phyloP scores from a whole-genome alignment of 73 alveolate genomes.

The Symbiodinium pilosum region DNA sequence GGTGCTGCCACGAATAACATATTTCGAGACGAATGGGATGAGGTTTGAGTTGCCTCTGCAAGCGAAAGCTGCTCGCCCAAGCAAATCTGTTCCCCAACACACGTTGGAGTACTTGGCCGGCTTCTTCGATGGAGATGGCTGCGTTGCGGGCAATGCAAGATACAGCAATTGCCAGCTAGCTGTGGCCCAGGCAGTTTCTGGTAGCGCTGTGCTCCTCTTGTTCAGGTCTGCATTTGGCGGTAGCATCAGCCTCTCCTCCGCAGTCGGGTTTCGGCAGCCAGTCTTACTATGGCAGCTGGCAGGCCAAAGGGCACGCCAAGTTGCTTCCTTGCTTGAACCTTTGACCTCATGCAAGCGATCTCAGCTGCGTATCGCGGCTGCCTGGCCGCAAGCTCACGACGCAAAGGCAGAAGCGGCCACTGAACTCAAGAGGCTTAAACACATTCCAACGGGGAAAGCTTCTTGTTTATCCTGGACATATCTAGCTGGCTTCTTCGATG shows the following conservation, averaged over 20 bases:
- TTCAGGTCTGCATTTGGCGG: not conserved
- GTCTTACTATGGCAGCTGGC: not conserved
- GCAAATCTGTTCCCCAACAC: not conserved
- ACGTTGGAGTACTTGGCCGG: not conserved
- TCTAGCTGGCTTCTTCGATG: not conserved
- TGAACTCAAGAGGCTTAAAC: not conserved
- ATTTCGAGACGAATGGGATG: not conserved
- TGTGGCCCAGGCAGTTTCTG: not conserved
- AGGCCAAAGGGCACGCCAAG: not conserved
- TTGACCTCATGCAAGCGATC: not conserved
- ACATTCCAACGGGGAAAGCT: not conserved
- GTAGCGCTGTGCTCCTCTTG: not conserved
- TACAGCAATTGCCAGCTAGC: not conserved
- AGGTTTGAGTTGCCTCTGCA: not conserved
- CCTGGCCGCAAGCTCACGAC: not conserved
- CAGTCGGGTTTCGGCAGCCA: not conserved
- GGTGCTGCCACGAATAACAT: not conserved
- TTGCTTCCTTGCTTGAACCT: not conserved
- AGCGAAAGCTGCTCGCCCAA: not conserved
- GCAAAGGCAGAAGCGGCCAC: not conserved
- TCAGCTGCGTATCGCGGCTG: not conserved
- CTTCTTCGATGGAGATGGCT: not conserved
- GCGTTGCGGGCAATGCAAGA: not conserved
- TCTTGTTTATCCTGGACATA: not conserved
- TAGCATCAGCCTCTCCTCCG: not conserved